Base-by-base conservation (phyloP, 768 basidiomycete genomes). In the Lentinus tigrinus region DNA sequence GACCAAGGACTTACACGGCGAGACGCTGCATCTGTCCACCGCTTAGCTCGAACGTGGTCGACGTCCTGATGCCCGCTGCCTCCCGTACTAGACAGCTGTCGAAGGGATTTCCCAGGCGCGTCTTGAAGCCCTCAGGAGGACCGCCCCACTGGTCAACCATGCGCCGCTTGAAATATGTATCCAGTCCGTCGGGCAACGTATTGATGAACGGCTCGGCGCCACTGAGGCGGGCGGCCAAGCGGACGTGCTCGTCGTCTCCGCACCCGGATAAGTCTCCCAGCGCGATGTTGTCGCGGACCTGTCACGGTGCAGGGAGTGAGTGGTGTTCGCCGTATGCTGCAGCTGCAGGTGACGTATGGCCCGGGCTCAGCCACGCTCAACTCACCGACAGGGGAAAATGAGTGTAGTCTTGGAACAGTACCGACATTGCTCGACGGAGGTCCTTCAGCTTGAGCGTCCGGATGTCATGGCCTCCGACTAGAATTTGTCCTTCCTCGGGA, bases 391-490 rank as follows among this genome's bases (percentile, higher is more conserved):
- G 73, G 0, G 89, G 89, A 65, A 91, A 91, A 60, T 84, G 77
- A 0, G 86, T 88, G 63, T 88, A 91, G 67, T 91, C 89, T 67
- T 91, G 89, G 70, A 90, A 91, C 14, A 91, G 78, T n/a, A 85
- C 85, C 1, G 87, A 83, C 21, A 82, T 82, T 1, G 83, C 78
- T 17, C 80, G 79, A 26, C 88, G 74, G 16, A 91, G 71, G 66
- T 89, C 84, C 5, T 73, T 77, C 4, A 91, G 77, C 49, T 78
- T 81, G 13, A 88, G 70, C 0, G 77, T 78, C 40, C 75, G 77
- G 55, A 91, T 85, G 60, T 89, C 82, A 51, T 74, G 61, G 21
- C 77, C 83, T 56, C 89, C 81, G 31, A 91, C 68, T 14, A 87
- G 69, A 38, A 91, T 91, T 37, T 76, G 72, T n/a, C 89, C 89